These are phyloP conservation scores for Panaeolus cyanescens DNA, from an alignment of 768 basidiomycete species.

Conservation along the genomic window DNA sequence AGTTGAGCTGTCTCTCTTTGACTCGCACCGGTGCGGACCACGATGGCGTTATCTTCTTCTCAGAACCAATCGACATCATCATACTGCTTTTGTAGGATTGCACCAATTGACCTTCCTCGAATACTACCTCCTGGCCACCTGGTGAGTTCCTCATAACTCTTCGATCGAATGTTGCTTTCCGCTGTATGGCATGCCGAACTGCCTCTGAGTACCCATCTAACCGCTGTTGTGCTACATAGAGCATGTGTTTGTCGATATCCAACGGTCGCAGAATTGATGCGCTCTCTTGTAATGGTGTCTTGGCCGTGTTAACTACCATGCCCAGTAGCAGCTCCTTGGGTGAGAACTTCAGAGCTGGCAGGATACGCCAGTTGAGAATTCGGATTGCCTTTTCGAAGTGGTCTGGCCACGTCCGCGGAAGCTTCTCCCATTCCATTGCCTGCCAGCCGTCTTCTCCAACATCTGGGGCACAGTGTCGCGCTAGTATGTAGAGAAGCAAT, in stretches of 20 bases:
- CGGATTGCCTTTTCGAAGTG: constrained; percentile 27
- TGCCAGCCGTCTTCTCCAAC: constrained; percentile 19
- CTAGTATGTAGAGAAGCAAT: constrained; percentile 23
- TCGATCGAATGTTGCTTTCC: constrained; percentile 28
- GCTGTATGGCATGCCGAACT: constrained; percentile 18
- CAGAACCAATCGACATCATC: constrained; percentile 10
- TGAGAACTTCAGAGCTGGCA: too few relatives aligned
- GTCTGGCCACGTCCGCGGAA: constrained; percentile 28
- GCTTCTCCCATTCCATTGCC: constrained; percentile 7
- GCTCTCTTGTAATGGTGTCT: neutral
- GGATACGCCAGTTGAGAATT: too few relatives aligned
- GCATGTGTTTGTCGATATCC: constrained; percentile 22
- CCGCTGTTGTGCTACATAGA: constrained; percentile 29
- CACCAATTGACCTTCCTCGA: constrained; percentile 13
- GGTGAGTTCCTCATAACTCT: constrained; percentile 12
- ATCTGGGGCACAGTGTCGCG: constrained; percentile 27
- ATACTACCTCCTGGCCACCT: constrained; percentile 23
- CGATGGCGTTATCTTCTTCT: constrained; percentile 13
- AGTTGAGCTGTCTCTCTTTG: constrained; percentile 9
- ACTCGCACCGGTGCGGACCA: constrained; percentile 16
- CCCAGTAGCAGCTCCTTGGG: too few relatives aligned
- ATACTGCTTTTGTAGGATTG: constrained; percentile 12
- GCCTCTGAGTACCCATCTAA: constrained; percentile 27
- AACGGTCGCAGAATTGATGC: neutral
- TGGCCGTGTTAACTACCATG: neutral